Evolutionary conservation across 2,329 filamentous ascomycete genomes (phyloP).

Genomic region (Sporothrix inflata): DNA sequence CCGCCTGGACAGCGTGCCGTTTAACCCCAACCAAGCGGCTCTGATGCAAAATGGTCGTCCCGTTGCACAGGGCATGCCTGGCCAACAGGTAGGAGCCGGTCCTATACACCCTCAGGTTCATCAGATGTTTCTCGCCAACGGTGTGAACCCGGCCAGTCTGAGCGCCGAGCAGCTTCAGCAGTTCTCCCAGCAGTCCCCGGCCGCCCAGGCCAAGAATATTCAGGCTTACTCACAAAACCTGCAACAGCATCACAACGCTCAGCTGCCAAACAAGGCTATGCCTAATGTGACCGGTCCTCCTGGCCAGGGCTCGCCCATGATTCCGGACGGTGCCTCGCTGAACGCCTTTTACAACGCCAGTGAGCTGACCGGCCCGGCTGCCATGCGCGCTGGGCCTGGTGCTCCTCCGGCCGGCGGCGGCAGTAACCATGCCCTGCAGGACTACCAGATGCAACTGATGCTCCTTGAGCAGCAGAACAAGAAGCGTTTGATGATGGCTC

Average conservation of each 20-base stretch:
- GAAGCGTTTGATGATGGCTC: slow-evolving; percentile 81
- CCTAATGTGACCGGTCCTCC: slow-evolving; percentile 72
- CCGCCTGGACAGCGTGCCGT: slow-evolving; percentile 74
- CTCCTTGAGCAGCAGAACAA: slow-evolving; percentile 85
- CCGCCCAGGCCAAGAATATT: slow-evolving; percentile 79
- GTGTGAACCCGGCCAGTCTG: slow-evolving; percentile 75
- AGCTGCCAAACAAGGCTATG: slow-evolving; percentile 82
- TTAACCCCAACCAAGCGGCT: slow-evolving; percentile 69
- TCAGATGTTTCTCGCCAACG: slow-evolving; percentile 67
- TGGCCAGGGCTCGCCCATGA: slow-evolving; percentile 81
- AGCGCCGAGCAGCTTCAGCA: slow-evolving; percentile 75
- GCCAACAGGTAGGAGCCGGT: slow-evolving; percentile 65
- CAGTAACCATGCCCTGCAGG: slow-evolving; percentile 80
- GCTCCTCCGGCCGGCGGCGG: slow-evolving; percentile 54
- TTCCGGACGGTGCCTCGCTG: slow-evolving; percentile 66
- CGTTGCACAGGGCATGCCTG: slow-evolving; percentile 68
- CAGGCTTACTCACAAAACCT: slow-evolving; percentile 85
- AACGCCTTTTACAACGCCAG: slow-evolving; percentile 65
- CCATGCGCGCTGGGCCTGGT: slow-evolving; percentile 60
- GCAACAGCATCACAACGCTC: slow-evolving; percentile 77
- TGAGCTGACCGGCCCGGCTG: slow-evolving; percentile 60
- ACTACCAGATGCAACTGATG: slow-evolving; percentile 88
- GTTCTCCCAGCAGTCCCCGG: slow-evolving; percentile 57
- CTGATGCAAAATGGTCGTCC: slow-evolving; percentile 78
- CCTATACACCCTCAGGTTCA: slow-evolving; percentile 56